Conservation (phyloP, 306 rosid genomes). For the Begonia fuchsioides region DNA sequence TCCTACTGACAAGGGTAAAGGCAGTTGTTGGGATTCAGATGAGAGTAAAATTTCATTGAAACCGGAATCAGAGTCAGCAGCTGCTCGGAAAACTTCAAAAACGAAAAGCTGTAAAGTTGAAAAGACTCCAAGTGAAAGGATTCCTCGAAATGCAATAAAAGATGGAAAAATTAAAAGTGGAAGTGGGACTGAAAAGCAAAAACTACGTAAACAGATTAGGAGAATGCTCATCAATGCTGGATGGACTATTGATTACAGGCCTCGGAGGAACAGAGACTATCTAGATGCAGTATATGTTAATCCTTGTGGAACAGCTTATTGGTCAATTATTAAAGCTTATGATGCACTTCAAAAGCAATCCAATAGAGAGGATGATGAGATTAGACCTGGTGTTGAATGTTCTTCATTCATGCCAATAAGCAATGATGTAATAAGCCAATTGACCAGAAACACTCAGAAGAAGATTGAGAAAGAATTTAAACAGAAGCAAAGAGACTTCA, state of each 20-base stretch:
- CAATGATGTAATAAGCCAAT: slow-evolving; percentile 72
- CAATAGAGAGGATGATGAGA: slow-evolving; percentile 38
- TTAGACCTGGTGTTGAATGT: slow-evolving; percentile 34
- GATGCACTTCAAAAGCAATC: slow-evolving; percentile 87
- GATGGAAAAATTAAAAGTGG: slow-evolving; percentile 79
- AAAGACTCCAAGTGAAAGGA: slow-evolving; percentile 44
- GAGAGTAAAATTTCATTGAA: slow-evolving; percentile 55
- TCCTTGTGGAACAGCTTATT: slow-evolving; percentile 82
- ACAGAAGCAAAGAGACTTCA: slow-evolving; percentile 35
- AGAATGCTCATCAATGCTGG: slow-evolving; percentile 78
- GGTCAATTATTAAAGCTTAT: slow-evolving; percentile 97
- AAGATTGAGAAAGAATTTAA: slow-evolving; percentile 82
- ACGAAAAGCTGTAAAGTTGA: slow-evolving; percentile 31
- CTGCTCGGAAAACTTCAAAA: slow-evolving; percentile 32
- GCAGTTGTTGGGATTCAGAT: slow-evolving; percentile 42
- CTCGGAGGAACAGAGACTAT: slow-evolving; percentile 91
- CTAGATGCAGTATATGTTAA: slow-evolving; percentile 92
- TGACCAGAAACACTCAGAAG: slow-evolving; percentile 89
- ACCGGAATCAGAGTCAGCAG: slow-evolving; percentile 29
- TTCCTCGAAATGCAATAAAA: slow-evolving; percentile 24
- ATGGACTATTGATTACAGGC: slow-evolving; percentile 92
- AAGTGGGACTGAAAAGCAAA: slow-evolving; percentile 92
- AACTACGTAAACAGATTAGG: slow-evolving; percentile 70
- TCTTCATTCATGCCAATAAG: slow-evolving; percentile 56
- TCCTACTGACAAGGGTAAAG: slow-evolving; percentile 41